Evolutionary conservation across 176 grass and related monocot species (phyloP), one percentile per base, ranked within the genome.

Genomic region (Thalia dealbata): DNA sequence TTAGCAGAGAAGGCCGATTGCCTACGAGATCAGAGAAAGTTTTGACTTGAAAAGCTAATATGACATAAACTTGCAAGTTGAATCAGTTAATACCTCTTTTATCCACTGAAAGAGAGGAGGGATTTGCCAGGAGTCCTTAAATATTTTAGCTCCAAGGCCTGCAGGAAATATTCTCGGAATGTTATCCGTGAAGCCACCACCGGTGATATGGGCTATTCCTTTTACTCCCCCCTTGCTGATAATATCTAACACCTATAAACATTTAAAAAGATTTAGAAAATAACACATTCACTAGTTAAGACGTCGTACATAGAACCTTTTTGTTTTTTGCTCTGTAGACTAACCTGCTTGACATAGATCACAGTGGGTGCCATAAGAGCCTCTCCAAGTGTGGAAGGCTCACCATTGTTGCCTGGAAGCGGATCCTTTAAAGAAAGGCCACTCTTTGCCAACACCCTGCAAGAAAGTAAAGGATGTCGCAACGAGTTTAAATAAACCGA

Each of bases 291-390:
- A 21, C 3, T 15, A 61, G 5, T 7, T 30, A 23, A 58, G 14
- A 43, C 41, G 14, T 18, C 7, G 80, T 19, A 72, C 7, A 79
- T 26, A 29, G 19, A 52, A 75, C 9, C 28, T 3, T 24, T 50
- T 30, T 10, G 50, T 19, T 10, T 46, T 18, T 14, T 3, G 21
- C 64, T 64, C 21, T 25, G 6, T 11, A 13, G 64, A 23, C 76
- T 45, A 85, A 96, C 93, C 93, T 97, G 83, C 55, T 92, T 92
- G 46, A 97, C 93, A 71, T 97, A 97, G 67, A 92, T 92, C 27
- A 92, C 74, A 74, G 93, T 97, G 35, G 93, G 93, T 43, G 87
- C 87, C 93, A 92, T 97, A 73, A 97, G 72, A 84, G 93, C 90
- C 88, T 97, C 87, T 78, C 93, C 93, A 71, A 97, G 78, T 79